Conservation (phyloP, 352 stramenopile species). For the Globisporangium spiculum region DNA sequence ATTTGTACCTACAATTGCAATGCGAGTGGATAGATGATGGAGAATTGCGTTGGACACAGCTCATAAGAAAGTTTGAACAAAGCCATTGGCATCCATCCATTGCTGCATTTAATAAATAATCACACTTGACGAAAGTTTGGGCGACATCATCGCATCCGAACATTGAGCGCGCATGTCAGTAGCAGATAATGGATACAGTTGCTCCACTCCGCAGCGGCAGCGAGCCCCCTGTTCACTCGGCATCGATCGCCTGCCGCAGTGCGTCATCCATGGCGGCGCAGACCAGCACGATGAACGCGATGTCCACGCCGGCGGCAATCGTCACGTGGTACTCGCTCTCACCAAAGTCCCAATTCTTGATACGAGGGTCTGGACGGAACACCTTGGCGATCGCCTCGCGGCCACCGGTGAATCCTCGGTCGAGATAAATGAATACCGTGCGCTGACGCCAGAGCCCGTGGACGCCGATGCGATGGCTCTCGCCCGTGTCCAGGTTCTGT, state of each 20-base stretch:
- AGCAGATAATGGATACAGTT: no score
- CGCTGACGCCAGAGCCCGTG: constrained; percentile 26
- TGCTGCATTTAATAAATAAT: no score
- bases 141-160: no score
- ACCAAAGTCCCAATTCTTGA: constrained; percentile 14
- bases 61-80: no score
- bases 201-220: no score
- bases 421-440: constrained; percentile 24
- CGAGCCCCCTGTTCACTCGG: neutral
- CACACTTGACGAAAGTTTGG: no score
- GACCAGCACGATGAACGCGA: constrained; percentile 18
- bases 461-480: constrained; percentile 14
- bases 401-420: constrained; percentile 8
- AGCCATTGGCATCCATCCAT: no score
- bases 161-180: no score
- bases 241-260: constrained; percentile 5
- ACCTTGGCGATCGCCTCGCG: constrained; percentile 18
- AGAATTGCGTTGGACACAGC: no score
- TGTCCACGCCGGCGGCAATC: constrained; percentile 14
- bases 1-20: no score
- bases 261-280: constrained; percentile 15
- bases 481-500: constrained; percentile 29
- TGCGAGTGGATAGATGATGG: no score
- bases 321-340: constrained; percentile 22
- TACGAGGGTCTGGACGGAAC: constrained; percentile 14